Conservation (phyloP, 1,284 basidiomycete species). For the Ganoderma resinaceum region DNA sequence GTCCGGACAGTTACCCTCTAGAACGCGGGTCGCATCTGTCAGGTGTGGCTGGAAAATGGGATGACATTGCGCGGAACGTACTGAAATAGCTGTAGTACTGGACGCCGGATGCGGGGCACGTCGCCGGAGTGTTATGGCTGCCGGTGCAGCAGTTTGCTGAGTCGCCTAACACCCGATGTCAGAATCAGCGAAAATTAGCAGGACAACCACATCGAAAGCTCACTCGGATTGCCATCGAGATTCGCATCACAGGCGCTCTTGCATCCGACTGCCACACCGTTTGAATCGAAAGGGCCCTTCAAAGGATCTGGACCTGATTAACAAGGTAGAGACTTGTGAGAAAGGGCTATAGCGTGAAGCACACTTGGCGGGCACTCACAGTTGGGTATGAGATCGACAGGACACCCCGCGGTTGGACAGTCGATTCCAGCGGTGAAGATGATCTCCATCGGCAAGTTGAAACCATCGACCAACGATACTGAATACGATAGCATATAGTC, state of each 20-base stretch:
- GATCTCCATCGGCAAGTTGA: slow-evolving; percentile 50
- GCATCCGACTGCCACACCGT: slow-evolving; percentile 51
- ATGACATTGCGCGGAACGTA: slow-evolving; percentile 16
- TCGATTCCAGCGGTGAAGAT: slow-evolving; percentile 41
- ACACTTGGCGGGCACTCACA: slow-evolving; percentile 33
- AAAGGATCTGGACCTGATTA: slow-evolving; percentile 44
- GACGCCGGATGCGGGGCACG: slow-evolving; percentile 52
- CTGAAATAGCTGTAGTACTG: slow-evolving; percentile 47
- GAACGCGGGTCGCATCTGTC: not conserved
- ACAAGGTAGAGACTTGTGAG: not conserved
- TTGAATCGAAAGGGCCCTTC: slow-evolving; percentile 42
- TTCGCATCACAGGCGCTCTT: slow-evolving; percentile 51
- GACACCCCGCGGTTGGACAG: slow-evolving; percentile 50
- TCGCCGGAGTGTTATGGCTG: slow-evolving; percentile 46
- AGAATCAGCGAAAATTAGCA: not conserved
- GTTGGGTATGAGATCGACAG: slow-evolving; percentile 49
- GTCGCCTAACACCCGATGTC: slow-evolving; percentile 33
- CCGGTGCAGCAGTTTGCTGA: slow-evolving; percentile 55
- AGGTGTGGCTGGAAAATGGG: not conserved
- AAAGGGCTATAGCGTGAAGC: not conserved
- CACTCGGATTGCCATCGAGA: slow-evolving; percentile 45
- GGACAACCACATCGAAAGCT: slow-evolving; percentile 4
- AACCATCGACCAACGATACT: slow-evolving; percentile 51
- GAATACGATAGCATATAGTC: not conserved
- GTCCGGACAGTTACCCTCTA: slow-evolving; percentile 55